Evolutionary conservation across 495 filamentous ascomycete genomes (phyloP).

Genomic region (Penicillium paradoxum): DNA sequence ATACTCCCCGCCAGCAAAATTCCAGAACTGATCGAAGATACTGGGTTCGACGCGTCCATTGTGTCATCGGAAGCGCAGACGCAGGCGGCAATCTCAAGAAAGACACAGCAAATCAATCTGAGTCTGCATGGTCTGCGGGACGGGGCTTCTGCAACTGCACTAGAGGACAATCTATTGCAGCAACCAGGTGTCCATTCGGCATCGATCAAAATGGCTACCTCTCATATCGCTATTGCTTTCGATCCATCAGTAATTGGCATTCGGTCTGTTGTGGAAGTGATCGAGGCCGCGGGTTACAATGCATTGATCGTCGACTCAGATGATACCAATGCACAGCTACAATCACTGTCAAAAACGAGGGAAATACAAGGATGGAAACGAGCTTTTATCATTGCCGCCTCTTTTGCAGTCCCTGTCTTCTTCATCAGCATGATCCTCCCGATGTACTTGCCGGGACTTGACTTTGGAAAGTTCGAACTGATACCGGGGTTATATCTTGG

Average conservation of each 20-base stretch:
- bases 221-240: constrained; percentile 65
- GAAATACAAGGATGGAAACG: constrained; percentile 90
- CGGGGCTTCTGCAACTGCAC: constrained; percentile 58
- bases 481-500: constrained; percentile 78
- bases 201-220: constrained; percentile 62
- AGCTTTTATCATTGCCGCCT: constrained; percentile 67
- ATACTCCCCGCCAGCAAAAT: constrained; percentile 67
- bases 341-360: constrained; percentile 91
- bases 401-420: constrained; percentile 89
- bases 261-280: constrained; percentile 71
- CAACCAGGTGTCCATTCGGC: constrained; percentile 68
- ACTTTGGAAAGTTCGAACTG: constrained; percentile 64
- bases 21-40: constrained; percentile 60
- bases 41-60: constrained; percentile 82
- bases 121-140: constrained; percentile 79
- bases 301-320: constrained; percentile 85
- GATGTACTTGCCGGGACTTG: constrained; percentile 65
- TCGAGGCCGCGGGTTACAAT: constrained; percentile 78
- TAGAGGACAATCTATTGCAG: constrained; percentile 64
- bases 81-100: constrained; percentile 28
- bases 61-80: constrained; percentile 47
- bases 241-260: constrained; percentile 68
- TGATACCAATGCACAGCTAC: constrained; percentile 94
- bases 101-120: constrained; percentile 55
- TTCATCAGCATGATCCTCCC: constrained; percentile 87